Evolutionary conservation across 371 early-diverging fungal genomes (phyloP).

Genomic region (Haplosporangium sp.): DNA sequence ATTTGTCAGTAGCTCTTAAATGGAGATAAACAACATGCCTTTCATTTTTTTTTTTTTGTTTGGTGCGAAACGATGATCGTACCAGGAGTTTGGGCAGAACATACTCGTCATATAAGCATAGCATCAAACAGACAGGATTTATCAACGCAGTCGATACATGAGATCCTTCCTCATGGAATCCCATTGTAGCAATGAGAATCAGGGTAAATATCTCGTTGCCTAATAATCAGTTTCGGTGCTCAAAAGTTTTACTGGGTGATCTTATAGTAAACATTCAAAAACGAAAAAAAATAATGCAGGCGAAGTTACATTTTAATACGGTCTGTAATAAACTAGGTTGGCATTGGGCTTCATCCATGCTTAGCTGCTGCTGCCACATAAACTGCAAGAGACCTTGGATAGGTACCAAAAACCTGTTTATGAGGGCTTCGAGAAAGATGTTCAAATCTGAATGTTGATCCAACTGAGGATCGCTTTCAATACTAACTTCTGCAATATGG

Average conservation of each 20-base stretch:
- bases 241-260: neutral
- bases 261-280: too few species aligned
- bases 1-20: neutral
- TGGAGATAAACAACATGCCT: neutral
- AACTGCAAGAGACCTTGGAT: neutral
- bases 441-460: neutral
- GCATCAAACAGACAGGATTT: neutral
- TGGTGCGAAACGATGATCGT: neutral
- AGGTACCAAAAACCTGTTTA: neutral
- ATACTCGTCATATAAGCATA: conserved; percentile 2
- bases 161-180: neutral
- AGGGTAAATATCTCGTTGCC: neutral
- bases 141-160: neutral
- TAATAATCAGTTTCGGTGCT: neutral
- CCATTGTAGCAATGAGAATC: neutral
- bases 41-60: neutral
- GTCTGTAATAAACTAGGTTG: neutral
- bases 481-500: neutral
- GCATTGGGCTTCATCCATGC: too few species aligned
- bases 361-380: neutral
- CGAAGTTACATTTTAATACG: neutral
- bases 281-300: too few species aligned
- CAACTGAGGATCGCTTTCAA: neutral
- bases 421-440: neutral
- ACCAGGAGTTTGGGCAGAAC: neutral